phyloP scores from a whole-genome alignment of 495 filamentous ascomycete species.

The Acidiella bohemica region DNA sequence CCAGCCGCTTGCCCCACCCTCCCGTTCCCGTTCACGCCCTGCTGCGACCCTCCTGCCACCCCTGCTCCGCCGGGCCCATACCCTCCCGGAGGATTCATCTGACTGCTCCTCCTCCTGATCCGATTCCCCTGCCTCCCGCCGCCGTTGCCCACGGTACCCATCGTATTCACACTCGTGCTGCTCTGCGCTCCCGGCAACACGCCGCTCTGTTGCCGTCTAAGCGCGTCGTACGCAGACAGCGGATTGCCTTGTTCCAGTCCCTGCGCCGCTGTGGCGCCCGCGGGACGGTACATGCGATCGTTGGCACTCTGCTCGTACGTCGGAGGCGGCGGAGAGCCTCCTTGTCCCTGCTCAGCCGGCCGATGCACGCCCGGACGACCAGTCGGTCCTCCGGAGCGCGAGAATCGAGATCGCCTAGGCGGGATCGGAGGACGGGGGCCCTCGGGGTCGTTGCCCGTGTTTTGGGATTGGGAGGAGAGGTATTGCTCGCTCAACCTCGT shows the following conservation, averaged over 20 bases:
- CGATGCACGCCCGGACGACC: constrained; percentile 18
- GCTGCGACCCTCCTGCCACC: background rate
- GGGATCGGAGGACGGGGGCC: constrained; percentile 25
- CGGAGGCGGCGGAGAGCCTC: constrained; percentile 38
- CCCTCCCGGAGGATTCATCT: background rate
- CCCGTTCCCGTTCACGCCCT: background rate
- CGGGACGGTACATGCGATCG: constrained; percentile 47
- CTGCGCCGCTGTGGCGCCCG: constrained; percentile 12
- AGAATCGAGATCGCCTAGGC: constrained; percentile 23
- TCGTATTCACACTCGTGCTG: background rate
- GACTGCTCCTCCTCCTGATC: background rate
- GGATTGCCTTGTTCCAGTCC: constrained; percentile 9
- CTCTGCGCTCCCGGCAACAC: constrained; percentile 6
- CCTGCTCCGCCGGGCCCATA: constrained; percentile 3
- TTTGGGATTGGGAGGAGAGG: constrained; percentile 46
- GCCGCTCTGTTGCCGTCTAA: constrained; percentile 12
- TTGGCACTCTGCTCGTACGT: constrained; percentile 70
- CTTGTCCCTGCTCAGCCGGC: constrained; percentile 14
- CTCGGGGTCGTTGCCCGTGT: constrained; percentile 9
- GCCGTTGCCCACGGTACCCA: background rate
- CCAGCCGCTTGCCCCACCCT: constrained; percentile 8
- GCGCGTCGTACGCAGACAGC: constrained; percentile 9
- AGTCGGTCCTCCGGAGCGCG: constrained; percentile 17
- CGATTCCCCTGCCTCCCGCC: background rate
- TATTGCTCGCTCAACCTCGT: constrained; percentile 40